A percentile compares a stretch with the other conserved stretches of the same genome.
These are phyloP conservation scores for Suillus clintonianus DNA, from an alignment of 768 basidiomycete species.

Conservation along the genomic window DNA sequence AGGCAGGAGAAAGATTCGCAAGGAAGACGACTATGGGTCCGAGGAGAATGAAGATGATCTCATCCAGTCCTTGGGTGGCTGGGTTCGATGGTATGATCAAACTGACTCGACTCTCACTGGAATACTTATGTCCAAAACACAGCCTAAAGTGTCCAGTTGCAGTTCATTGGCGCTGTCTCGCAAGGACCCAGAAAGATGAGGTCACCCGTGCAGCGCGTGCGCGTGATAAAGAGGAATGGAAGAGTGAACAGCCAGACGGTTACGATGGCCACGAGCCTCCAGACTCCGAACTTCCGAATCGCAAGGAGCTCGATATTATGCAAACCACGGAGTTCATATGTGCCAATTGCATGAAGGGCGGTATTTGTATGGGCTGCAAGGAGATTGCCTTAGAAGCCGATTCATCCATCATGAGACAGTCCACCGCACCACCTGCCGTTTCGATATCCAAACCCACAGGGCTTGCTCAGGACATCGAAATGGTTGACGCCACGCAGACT, in stretches of 20 bases:
- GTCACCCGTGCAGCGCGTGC: slow-evolving; percentile 66
- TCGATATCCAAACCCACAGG: not conserved
- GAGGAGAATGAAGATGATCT: slow-evolving; percentile 54
- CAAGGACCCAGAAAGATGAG: slow-evolving; percentile 65
- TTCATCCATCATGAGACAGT: slow-evolving; percentile 21
- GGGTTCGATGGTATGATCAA: slow-evolving; percentile 74
- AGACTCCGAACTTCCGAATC: slow-evolving; percentile 42
- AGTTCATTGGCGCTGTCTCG: slow-evolving; percentile 78
- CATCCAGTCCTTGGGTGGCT: slow-evolving; percentile 63
- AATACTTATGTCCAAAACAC: slow-evolving; percentile 9
- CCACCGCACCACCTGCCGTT: slow-evolving; percentile 5
- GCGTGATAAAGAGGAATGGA: slow-evolving; percentile 47
- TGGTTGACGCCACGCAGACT: slow-evolving; percentile 30
- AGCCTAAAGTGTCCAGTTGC: slow-evolving; percentile 79
- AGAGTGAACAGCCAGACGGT: slow-evolving; percentile 24
- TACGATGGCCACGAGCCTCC: slow-evolving; percentile 20
- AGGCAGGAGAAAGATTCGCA: slow-evolving; percentile 42
- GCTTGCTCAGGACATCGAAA: slow-evolving; percentile 32
- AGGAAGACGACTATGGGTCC: slow-evolving; percentile 52
- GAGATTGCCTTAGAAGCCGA: slow-evolving; percentile 56
- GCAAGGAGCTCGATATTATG: slow-evolving; percentile 45
- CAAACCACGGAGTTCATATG: slow-evolving; percentile 83
- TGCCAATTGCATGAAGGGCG: slow-evolving; percentile 71
- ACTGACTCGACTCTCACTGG: not conserved
- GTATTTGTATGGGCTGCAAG: slow-evolving; percentile 76